Evolutionary conservation across 2,329 filamentous ascomycete species (phyloP), one percentile per base, ranked within the genome.

Genomic region (Scopulariopsis brevicaulis): DNA sequence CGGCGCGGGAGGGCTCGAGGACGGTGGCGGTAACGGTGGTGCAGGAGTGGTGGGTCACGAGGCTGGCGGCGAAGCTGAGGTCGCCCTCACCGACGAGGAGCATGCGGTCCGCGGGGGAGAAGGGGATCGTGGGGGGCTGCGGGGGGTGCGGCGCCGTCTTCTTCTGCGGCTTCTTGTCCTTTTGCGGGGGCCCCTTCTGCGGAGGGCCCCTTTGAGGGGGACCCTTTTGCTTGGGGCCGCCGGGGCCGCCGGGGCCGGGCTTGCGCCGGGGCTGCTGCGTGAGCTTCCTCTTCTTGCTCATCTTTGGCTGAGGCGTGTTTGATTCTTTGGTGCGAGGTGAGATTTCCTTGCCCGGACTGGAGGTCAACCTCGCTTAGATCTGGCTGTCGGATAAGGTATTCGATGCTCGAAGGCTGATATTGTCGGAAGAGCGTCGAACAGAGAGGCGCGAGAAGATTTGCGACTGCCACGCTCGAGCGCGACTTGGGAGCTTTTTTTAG

Each of bases 61-160:
- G 77, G 1, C 83, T 85, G 32, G 80, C 79, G 14, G 88, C 81
- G 69, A 91, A 93, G 68, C 86, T 90, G 66, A 94, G 82, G 70
- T 95, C 89, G 63, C 84, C 89, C 68, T 94, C 89, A 65, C 89
- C 89, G 56, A 93, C 73, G 2, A 93, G 80, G 7, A 94, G 82
- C 62, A 93, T 90, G 64, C 79, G 74, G 63, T 91, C 83, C 64
- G 80, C 72, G 46, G 80, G 73, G 25, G 77, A 70, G 70, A 93
- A 92, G 18, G 89, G 89, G 24, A 92, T 84, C 4, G 74, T 80
- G n/a, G 58, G 57, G 24, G 58, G 60, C 54, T 59, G 58, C n/a
- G 54, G 50, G 1, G 52, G 55, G n/a, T n/a, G n/a, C 4, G 58
- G 59, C 4, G 57, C 54, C 22, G 61, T 37, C 48, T 54, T 34